These are phyloP conservation scores for Candida manassasensis DNA, from an alignment of 805 yeast species.

Conservation along the genomic window DNA sequence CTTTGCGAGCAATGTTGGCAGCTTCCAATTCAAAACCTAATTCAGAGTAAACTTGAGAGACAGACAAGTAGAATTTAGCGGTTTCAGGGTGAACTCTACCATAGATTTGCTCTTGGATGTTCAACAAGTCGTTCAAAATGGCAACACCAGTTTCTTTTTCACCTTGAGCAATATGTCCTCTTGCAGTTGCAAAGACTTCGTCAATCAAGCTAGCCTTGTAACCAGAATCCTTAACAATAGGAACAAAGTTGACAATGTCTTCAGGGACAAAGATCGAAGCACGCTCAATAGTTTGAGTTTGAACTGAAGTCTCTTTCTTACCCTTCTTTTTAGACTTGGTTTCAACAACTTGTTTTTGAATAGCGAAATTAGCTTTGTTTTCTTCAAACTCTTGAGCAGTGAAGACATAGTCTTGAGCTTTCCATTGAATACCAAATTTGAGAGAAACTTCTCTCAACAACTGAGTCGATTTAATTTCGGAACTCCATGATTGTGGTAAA, in stretches of 20 bases:
- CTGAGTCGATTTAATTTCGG: conserved; percentile 32
- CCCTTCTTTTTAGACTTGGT: conserved; percentile 20
- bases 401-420: conserved; percentile 45
- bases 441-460: conserved; percentile 67
- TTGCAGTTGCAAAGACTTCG: conserved; percentile 69
- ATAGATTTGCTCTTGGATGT: conserved; percentile 76
- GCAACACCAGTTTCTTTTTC: conserved; percentile 54
- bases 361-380: conserved; percentile 22
- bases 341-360: conserved; percentile 10
- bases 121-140: conserved; percentile 63
- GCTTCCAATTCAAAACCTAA: conserved; percentile 56
- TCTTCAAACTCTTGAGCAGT: conserved; percentile 37
- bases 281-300: conserved; percentile 14
- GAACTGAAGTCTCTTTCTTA: conserved; percentile 10
- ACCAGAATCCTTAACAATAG: conserved; percentile 68
- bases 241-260: conserved; percentile 67
- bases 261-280: conserved; percentile 47
- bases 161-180: conserved; percentile 34
- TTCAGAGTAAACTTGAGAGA: conserved; percentile 66
- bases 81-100: conserved; percentile 79
- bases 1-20: conserved; percentile 57
- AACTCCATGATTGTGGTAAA: conserved; percentile 48
- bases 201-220: conserved; percentile 65
- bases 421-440: conserved; percentile 87
- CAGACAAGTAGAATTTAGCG: conserved; percentile 59